Evolutionary conservation across 495 filamentous ascomycete genomes (phyloP), one percentile per base, ranked within the genome.

Genomic region (Elasticomyces elasticus): DNA sequence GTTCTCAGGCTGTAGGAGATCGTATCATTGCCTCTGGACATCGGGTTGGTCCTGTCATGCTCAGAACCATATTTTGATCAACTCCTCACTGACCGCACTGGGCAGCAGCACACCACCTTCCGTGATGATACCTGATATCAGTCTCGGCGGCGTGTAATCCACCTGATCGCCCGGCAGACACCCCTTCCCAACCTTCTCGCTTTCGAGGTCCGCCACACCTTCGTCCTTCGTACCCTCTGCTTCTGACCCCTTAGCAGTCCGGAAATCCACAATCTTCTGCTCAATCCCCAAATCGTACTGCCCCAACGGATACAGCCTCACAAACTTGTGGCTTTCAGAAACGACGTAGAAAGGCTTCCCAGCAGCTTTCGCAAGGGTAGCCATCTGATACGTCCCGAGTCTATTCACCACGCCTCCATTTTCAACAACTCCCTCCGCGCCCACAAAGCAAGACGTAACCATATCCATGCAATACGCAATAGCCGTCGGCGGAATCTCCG

Each of bases 251-350:
- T 71, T 77, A 11, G 42, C 49, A 25, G 64, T 64, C 66, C 69
- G 73, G 71, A 87, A 92, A 49, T 83, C 79, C 43, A 92, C 76
- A 19, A 90, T 80, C 47, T 77, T 78, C 60, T 90, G 86, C 58
- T 84, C 76, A 48, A 91, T 79, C 30, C 80, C 82, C 45, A 92
- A 72, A 62, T 89, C 83, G 64, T 83, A 85, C 63, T 90, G 86
- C 45, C 82, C 79, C 15, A 89, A 64, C 7, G 88, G 88, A 62
- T 86, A 90, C 23, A 90, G 71, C 53, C 87, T 74, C 31, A 91
- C 88, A 62, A 94, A 94, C 69, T 94, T 98, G 72, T 98, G 91
- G 60, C 87, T 94, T 68, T 98, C 92, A 4, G 87, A 87, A 6
- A 88, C 89, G 23, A 94, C 89, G 64, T 89, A 94, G 66, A 97